phyloP scores from a whole-genome alignment of 1,139 yeast species.

The Debaryomyces subglobosus region DNA sequence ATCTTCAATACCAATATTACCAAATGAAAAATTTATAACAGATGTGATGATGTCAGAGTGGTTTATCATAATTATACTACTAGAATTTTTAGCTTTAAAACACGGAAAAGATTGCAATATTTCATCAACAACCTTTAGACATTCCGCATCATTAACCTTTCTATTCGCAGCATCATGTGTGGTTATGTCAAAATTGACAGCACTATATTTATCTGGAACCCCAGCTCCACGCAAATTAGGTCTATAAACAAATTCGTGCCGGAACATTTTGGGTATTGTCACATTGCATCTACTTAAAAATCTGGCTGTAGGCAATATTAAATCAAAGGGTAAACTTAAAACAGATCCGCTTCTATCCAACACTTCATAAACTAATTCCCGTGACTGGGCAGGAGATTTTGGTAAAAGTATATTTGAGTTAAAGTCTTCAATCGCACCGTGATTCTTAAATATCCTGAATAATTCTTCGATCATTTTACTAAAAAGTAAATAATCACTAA shows the following conservation, averaged over 20 bases:
- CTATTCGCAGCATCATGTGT: slow-evolving; percentile 49
- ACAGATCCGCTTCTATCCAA: slow-evolving; percentile 87
- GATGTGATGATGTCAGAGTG: slow-evolving; percentile 80
- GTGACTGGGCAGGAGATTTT: slow-evolving; percentile 69
- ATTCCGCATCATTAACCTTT: slow-evolving; percentile 78
- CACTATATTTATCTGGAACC: slow-evolving; percentile 78
- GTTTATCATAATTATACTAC: slow-evolving; percentile 63
- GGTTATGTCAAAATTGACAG: slow-evolving; percentile 83
- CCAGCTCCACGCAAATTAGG: slow-evolving; percentile 56
- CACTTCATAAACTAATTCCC: slow-evolving; percentile 71
- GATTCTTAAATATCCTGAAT: slow-evolving; percentile 63
- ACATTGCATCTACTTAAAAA: slow-evolving; percentile 66
- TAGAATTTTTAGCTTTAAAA: slow-evolving; percentile 50
- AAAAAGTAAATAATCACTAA: slow-evolving; percentile 47
- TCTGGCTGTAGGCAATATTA: slow-evolving; percentile 88
- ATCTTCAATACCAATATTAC: slow-evolving; percentile 65
- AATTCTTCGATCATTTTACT: slow-evolving; percentile 59
- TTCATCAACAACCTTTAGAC: slow-evolving; percentile 80
- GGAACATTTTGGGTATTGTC: slow-evolving; percentile 61
- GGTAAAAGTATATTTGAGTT: slow-evolving; percentile 66
- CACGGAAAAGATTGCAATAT: slow-evolving; percentile 66
- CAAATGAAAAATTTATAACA: slow-evolving; percentile 64
- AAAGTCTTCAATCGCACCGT: slow-evolving; percentile 84
- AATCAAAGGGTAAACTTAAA: slow-evolving; percentile 83
- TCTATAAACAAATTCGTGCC: slow-evolving; percentile 83